Percentiles rank a stretch among this genome's conserved stretches.
Conservation (phyloP, 192 early-diverging fungal species). For the Backusella tarrabulga region DNA sequence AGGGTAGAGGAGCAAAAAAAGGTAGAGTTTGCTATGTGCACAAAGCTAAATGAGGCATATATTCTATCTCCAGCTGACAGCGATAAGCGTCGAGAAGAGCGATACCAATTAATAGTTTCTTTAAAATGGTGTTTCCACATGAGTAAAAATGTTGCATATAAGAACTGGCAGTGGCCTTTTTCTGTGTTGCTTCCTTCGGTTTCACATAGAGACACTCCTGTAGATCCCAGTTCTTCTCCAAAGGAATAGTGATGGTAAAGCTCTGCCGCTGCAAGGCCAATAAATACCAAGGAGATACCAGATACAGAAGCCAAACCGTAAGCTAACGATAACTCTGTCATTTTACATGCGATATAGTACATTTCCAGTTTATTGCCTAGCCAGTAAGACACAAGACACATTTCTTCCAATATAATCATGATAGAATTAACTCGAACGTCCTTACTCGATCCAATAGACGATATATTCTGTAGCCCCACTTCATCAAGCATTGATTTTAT, state of each 20-base stretch:
- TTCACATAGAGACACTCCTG: constrained; percentile 24
- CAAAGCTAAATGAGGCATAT: constrained; percentile 19
- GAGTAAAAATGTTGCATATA: constrained; percentile 23
- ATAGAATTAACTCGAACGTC: constrained; percentile 8
- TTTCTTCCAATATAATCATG: constrained; percentile 29
- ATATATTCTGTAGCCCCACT: constrained; percentile 14
- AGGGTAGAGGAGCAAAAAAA: constrained; percentile 12
- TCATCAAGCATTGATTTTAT: constrained; percentile 7
- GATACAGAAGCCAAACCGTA: constrained; percentile 20
- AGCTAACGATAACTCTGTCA: constrained; percentile 13
- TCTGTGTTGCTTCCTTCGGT: constrained; percentile 12
- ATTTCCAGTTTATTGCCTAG: constrained; percentile 24
- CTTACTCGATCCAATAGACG: neutral
- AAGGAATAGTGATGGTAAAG: constrained; percentile 16
- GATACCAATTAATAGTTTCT: constrained; percentile 7
- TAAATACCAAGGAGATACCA: constrained; percentile 20
- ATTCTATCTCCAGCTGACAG: constrained; percentile 30
- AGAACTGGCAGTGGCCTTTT: constrained; percentile 20
- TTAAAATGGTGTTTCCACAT: constrained; percentile 28
- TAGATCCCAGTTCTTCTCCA: constrained; percentile 26
- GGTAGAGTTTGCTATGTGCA: constrained; percentile 17
- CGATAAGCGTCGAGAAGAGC: neutral
- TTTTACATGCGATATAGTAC: constrained; percentile 24
- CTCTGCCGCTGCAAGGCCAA: constrained; percentile 21
- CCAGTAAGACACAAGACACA: constrained; percentile 30